Evolutionary conservation across 2,329 filamentous ascomycete species (phyloP), one percentile per base, ranked within the genome.

Genomic region (Mariannaea sp.): DNA sequence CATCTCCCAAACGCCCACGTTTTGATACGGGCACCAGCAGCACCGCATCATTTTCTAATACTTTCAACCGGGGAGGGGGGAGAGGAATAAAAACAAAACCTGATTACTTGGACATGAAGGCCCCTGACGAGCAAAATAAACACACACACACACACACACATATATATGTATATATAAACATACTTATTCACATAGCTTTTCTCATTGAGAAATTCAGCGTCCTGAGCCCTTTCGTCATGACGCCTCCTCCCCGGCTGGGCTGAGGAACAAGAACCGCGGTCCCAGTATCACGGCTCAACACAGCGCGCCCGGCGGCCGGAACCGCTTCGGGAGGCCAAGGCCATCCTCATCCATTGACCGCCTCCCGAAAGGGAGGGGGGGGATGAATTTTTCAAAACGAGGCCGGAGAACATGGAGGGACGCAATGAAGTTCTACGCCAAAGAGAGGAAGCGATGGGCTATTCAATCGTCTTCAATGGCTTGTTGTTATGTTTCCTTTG

Each of bases 381-480:
- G n/a, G n/a, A n/a, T n/a, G n/a, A n/a, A n/a, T n/a, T n/a, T n/a
- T n/a, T n/a, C 17, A 27, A 26, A 27, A 22, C 10, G 10, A 20
- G 16, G 5, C 16, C 27, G 10, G 19, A 26, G 39, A 36, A 2
- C 29, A n/a, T n/a, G 42, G 36, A 39, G 17, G 14, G 10, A 53
- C 14, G 22, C 13, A n/a, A 16, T 29, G 19, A 7, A 1, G 29
- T 49, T 26, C 9, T 13, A 36, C 24, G n/a, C 24, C 9, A 6
- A 27, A 9, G 5, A 8, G 24, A 4, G n/a, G n/a, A 3, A 12
- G 8, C 32, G 27, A 8, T n/a, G n/a, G 26, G 20, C n/a, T 7
- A 7, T 48, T 27, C 22, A 19, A 14, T 16, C 8, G 16, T 19
- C 40, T 10, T 43, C 61, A 64, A 64, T 64, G 53, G 48, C 36